Evolutionary conservation across 768 basidiomycete species (phyloP).

Genomic region (Naematelia encephala): DNA sequence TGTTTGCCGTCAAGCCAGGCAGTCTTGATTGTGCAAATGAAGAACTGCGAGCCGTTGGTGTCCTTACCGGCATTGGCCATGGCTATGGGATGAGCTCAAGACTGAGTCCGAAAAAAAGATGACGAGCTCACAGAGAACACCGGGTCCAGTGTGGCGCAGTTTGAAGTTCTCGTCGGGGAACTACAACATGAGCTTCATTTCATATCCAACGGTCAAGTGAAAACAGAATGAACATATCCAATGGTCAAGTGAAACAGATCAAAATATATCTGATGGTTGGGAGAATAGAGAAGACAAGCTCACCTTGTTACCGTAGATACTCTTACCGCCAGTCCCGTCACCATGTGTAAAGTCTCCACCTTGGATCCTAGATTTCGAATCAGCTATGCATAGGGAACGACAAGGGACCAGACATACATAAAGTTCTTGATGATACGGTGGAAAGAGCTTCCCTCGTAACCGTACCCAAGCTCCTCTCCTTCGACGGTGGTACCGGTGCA

Average conservation of each 20-base stretch:
- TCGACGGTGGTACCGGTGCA: slow-evolving; percentile 77
- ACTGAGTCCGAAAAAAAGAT: not conserved
- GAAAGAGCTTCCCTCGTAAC: slow-evolving; percentile 94
- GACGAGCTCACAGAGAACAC: slow-evolving; percentile 51
- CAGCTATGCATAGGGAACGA: not conserved
- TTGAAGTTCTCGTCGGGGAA: slow-evolving; percentile 99
- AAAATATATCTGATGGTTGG: not conserved
- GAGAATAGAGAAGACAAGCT: slow-evolving; percentile 4
- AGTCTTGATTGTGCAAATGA: slow-evolving; percentile 84
- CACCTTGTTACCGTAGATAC: slow-evolving; percentile 51
- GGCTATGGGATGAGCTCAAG: slow-evolving; percentile 16
- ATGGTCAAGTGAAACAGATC: not conserved
- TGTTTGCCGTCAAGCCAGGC: slow-evolving; percentile 89
- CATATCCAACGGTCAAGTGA: not conserved
- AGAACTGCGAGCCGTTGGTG: slow-evolving; percentile 96
- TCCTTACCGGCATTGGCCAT: slow-evolving; percentile 97
- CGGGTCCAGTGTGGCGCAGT: slow-evolving; percentile 85
- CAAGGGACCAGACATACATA: slow-evolving; percentile 56
- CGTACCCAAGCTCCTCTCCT: slow-evolving; percentile 72
- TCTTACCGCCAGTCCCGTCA: slow-evolving; percentile 51
- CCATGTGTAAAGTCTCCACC: slow-evolving; percentile 84
- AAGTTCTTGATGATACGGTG: slow-evolving; percentile 93
- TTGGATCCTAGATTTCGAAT: slow-evolving; percentile 59
- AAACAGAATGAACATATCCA: not conserved
- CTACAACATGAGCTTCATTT: slow-evolving; percentile 38